Percentiles rank a stretch among this genome's conserved stretches.
Conservation (phyloP, 2,329 filamentous ascomycete genomes). For the Ascochyta pisi region DNA sequence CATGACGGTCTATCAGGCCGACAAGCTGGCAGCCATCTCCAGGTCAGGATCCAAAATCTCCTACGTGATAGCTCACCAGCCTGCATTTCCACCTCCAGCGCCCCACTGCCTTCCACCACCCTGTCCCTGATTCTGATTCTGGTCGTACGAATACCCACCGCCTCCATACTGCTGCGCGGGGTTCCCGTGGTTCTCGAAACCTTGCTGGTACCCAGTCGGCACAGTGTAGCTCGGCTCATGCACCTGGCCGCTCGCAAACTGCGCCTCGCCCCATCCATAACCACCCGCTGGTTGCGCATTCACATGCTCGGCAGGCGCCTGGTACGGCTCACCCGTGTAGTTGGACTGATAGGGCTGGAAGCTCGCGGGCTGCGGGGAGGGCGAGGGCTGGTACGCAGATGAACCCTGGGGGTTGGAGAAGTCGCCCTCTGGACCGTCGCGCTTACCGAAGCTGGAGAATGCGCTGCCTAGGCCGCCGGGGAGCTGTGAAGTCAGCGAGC, state of each 20-base stretch:
- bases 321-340: slow-evolving; percentile 40
- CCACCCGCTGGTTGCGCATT: slow-evolving; percentile 33
- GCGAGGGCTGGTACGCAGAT: slow-evolving; percentile 29
- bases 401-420: slow-evolving; percentile 5
- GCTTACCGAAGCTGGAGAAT: slow-evolving; percentile 31
- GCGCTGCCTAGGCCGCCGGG: slow-evolving; percentile 28
- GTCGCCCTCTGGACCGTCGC: slow-evolving; percentile 32
- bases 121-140: slow-evolving; percentile 23
- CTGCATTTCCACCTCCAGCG: slow-evolving; percentile 37
- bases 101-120: slow-evolving; percentile 42
- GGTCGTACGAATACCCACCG: slow-evolving; percentile 35
- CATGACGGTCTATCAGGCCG: too few species aligned
- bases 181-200: slow-evolving; percentile 40
- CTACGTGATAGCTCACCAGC: slow-evolving; percentile 23
- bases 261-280: slow-evolving; percentile 36
- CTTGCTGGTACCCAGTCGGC: slow-evolving; percentile 48
- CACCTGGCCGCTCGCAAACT: slow-evolving; percentile 43
- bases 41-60: too few species aligned
- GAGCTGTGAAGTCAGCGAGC: slow-evolving; percentile 27
- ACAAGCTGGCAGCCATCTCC: too few species aligned
- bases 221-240: slow-evolving; percentile 43
- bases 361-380: slow-evolving; percentile 35
- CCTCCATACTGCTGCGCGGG: slow-evolving; percentile 21
- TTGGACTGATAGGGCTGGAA: slow-evolving; percentile 48
- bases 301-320: slow-evolving; percentile 36